A percentile compares a stretch with the other conserved stretches of the same genome.
Conservation (phyloP, 2,329 filamentous ascomycete species). For the Dothistroma pini region DNA sequence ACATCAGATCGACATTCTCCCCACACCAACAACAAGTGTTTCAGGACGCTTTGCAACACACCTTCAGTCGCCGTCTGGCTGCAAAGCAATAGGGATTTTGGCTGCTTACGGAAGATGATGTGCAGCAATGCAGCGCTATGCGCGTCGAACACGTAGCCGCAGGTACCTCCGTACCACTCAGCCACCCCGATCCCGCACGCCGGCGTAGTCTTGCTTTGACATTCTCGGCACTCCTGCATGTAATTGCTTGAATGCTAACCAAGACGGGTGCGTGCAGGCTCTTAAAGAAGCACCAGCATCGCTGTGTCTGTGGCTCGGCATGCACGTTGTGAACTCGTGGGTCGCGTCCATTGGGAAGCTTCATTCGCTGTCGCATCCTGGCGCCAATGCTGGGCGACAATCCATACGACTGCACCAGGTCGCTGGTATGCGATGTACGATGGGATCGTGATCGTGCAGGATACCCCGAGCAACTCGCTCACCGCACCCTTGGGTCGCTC, state of each 20-base stretch:
- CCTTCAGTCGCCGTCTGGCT: not conserved
- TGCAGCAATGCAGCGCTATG: not conserved
- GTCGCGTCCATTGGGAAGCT: slow-evolving; percentile 1
- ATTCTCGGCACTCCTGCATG: slow-evolving; percentile 2
- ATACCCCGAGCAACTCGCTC: slow-evolving; percentile 1
- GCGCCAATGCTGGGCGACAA: slow-evolving; percentile 7
- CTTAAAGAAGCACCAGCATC: not conserved
- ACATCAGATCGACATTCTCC: not conserved
- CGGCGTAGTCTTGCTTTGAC: slow-evolving; percentile 1
- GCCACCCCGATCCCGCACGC: not conserved
- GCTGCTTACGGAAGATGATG: not conserved
- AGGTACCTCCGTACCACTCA: not conserved
- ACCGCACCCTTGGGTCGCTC: not conserved
- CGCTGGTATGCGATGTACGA: slow-evolving; percentile 9
- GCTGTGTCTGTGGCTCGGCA: slow-evolving; percentile 7
- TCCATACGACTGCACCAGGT: slow-evolving; percentile 6
- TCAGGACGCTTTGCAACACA: not conserved
- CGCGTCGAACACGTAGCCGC: not conserved
- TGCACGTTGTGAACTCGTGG: slow-evolving; percentile 7
- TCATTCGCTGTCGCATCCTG: not conserved
- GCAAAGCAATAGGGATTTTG: not conserved
- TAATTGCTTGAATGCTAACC: slow-evolving; percentile 1
- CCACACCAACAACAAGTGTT: not conserved
- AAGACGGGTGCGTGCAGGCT: not conserved
- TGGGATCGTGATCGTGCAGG: slow-evolving; percentile 8